Base-by-base conservation (phyloP, 164 flowering plant genomes). In the Litsea cubeba region DNA sequence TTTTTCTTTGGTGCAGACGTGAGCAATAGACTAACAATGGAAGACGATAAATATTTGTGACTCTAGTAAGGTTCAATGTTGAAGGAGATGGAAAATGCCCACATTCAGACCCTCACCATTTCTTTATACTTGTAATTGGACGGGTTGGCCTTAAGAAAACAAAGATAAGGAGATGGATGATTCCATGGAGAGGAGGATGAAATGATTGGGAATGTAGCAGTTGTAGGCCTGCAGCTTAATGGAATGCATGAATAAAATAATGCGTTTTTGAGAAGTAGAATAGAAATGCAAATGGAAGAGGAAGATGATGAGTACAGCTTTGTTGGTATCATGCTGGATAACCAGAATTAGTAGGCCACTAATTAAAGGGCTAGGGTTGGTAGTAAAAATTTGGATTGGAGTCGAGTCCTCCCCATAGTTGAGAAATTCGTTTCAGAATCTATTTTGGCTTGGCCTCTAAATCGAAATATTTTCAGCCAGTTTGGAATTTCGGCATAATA, bases 51-150 rank as follows among this genome's bases (percentile, higher is more conserved):
- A 58, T 14, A 7, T n/a, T 1, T n/a, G 46, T 58, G 17, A n/a
- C 22, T 58, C n/a, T 14, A 58, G 22, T 17, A 58, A 12, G 12
- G 30, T 3, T 17, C 35, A 25, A 8, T 46, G 20, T 22, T 2
- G 26, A 50, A 40, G 18, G 71, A 5, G 65, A 71, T 24, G 17
- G 23, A 64, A 58, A 12, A 26, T 26, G 73, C 73, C 73, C 50
- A 71, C 73, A 71, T 71, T 71, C 73, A 71, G 50, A 58, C 65
- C 73, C 18, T 71, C 72, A 4, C 49, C 4, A 8, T 58, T 30
- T 24, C 18, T 71, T 28, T 58, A 26, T 30, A 71, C 26, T 5
- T 28, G 40, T 54, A n/a, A 30, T 26, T 24, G 30, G 65, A 71
- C 73, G 50, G n/a, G 73, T 54, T 57, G 65, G 60, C 73, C 51